These are phyloP conservation scores for Multifurca ochricompacta DNA, from an alignment of 768 basidiomycete species.

Conservation along the genomic window DNA sequence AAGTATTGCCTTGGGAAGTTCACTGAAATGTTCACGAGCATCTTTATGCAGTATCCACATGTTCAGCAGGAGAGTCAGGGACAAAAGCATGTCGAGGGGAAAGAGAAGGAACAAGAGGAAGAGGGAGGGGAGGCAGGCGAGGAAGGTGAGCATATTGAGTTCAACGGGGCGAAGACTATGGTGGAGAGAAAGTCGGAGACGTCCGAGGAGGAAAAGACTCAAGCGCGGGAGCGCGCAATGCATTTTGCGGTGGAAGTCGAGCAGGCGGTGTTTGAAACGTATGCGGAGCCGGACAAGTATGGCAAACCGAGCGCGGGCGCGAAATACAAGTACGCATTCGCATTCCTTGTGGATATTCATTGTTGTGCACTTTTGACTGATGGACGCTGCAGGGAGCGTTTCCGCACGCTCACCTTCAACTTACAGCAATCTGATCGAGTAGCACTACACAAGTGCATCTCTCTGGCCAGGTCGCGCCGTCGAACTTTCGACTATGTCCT, in stretches of 20 bases:
- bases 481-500: conserved; percentile 76
- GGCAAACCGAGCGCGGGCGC: conserved; percentile 54
- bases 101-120: conserved; percentile 8
- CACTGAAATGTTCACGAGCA: conserved; percentile 59
- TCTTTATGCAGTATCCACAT: conserved; percentile 67
- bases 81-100: too few relatives aligned
- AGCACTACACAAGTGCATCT: conserved; percentile 72
- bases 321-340: conserved; percentile 69
- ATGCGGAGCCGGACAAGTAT: conserved; percentile 68
- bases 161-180: too few relatives aligned
- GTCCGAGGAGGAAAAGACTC: conserved; percentile 51
- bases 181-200: conserved; percentile 29
- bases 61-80: conserved; percentile 26
- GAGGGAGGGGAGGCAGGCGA: background rate
- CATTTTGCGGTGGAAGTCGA: conserved; percentile 68
- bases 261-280: conserved; percentile 64
- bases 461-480: conserved; percentile 53
- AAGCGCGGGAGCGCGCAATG: conserved; percentile 46
- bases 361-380: background rate
- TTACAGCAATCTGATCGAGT: conserved; percentile 75
- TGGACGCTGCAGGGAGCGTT: conserved; percentile 61
- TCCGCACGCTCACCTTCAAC: conserved; percentile 86
- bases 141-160: too few relatives aligned
- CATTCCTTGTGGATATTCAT: conserved; percentile 8
- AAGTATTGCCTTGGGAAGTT: conserved; percentile 77